Evolutionary conservation across 2,329 filamentous ascomycete genomes (phyloP), one percentile per base, ranked within the genome.

Genomic region (Sarocladium brachiariae): DNA sequence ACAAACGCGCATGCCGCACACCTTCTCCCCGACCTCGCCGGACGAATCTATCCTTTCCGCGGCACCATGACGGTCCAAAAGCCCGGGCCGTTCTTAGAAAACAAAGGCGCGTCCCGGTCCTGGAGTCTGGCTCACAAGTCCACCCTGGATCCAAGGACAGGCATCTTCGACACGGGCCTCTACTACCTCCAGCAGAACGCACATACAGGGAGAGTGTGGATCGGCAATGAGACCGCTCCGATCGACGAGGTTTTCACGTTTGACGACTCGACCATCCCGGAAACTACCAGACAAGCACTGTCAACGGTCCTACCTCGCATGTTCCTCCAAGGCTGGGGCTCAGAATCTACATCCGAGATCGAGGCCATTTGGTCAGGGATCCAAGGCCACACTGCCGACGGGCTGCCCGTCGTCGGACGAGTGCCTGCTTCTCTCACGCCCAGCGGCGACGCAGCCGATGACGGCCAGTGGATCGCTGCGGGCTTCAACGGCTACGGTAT

Each of bases 1-100:
- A 82, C 77, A 0, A 81, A 83, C 53, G 76, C 65, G 2, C 73
- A 75, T 55, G 67, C 73, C 0, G 62, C 70, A 0, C 71, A 79
- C 47, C 67, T 81, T 2, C 59, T 81, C 2, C 75, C 77, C 0
- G 67, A 64, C 0, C 61, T 80, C 2, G 61, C 66, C 1, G 68
- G 69, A 2, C 68, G 69, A 14, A 58, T 76, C 9, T 70, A 70
- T 7, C 67, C 73, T 0, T 53, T 71, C 1, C 65, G 72, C 0
- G 72, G 64, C 1, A 70, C 73, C 27, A 77, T 78, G 73, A 70
- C 72, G 2, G 70, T 70, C 0, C 74, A 78, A 52, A 58, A 61
- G 8, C 67, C 75, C 0, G 67, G 70, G 1, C 31, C 53, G 2
- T 30, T 49, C 11, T 61, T 70, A 35, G 56, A 58, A 2, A 55